Percentiles rank a stretch among this genome's conserved stretches.
Evolutionary conservation across 2,329 filamentous ascomycete species (phyloP).

Genomic region (Exophiala sideris): DNA sequence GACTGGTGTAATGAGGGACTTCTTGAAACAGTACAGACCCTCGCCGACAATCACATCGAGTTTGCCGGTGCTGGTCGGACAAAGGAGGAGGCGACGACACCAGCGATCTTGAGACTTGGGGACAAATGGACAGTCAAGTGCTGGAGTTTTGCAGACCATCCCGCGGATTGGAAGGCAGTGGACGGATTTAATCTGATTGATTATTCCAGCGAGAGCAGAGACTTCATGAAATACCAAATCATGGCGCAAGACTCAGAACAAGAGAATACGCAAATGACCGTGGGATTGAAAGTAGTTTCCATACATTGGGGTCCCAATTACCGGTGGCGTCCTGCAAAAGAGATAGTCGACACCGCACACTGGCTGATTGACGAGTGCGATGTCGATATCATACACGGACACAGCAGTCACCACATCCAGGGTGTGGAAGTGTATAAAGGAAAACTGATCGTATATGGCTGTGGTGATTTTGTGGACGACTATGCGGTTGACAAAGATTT

Average conservation of each 20-base stretch:
- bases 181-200: conserved; percentile 38
- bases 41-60: conserved; percentile 29
- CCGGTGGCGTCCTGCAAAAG: conserved; percentile 33
- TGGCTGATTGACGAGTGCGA: conserved; percentile 42
- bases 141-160: conserved; percentile 39
- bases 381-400: conserved; percentile 42
- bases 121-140: conserved; percentile 31
- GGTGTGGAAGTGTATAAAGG: conserved; percentile 39
- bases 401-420: conserved; percentile 42
- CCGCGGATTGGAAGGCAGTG: conserved; percentile 33
- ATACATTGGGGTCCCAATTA: conserved; percentile 45
- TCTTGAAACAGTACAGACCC: conserved; percentile 34
- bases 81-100: conserved; percentile 30
- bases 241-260: background rate
- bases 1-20: conserved; percentile 37
- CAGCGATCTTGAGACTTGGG: conserved; percentile 31
- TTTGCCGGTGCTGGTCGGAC: conserved; percentile 36
- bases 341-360: conserved; percentile 36
- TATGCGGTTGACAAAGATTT: conserved; percentile 36
- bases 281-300: conserved; percentile 37
- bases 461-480: conserved; percentile 44
- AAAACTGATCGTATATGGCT: conserved; percentile 40
- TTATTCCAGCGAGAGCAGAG: conserved; percentile 30
- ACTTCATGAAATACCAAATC: conserved; percentile 25
- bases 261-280: background rate